phyloP scores from a whole-genome alignment of 352 stramenopile genomes.

The Phytophthora hybrid region DNA sequence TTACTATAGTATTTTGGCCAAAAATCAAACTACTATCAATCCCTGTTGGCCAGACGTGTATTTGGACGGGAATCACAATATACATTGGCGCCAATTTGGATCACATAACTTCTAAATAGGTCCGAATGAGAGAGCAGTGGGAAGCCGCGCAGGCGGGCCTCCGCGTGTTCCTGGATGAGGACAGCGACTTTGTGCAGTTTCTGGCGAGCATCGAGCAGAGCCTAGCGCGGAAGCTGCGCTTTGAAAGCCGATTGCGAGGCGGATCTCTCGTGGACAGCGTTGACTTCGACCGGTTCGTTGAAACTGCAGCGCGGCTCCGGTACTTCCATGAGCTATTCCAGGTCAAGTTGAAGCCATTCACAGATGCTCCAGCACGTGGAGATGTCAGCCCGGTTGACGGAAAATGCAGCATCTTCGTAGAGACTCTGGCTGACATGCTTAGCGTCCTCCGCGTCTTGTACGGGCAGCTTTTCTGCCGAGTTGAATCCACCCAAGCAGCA shows the following conservation, averaged over 20 bases:
- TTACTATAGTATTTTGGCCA: too few species aligned
- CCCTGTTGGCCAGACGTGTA: too few species aligned
- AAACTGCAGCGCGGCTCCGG: slow-evolving; percentile 28
- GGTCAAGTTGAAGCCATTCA: slow-evolving; percentile 31
- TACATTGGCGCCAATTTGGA: too few species aligned
- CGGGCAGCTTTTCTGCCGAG: slow-evolving; percentile 32
- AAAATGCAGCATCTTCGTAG: slow-evolving; percentile 37
- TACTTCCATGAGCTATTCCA: slow-evolving; percentile 43
- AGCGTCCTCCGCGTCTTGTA: slow-evolving; percentile 36
- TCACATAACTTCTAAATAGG: background rate
- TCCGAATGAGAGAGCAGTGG: slow-evolving; percentile 31
- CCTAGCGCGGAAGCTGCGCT: slow-evolving; percentile 34
- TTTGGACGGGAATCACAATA: too few species aligned
- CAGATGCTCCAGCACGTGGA: slow-evolving; percentile 9
- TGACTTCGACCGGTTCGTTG: slow-evolving; percentile 36
- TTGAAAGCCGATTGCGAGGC: slow-evolving; percentile 11
- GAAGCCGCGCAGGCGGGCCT: slow-evolving; percentile 34
- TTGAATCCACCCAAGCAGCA: slow-evolving; percentile 20
- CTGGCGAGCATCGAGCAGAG: slow-evolving; percentile 28
- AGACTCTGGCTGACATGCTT: slow-evolving; percentile 42
- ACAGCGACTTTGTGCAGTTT: slow-evolving; percentile 37
- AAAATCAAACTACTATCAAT: too few species aligned
- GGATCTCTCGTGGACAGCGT: slow-evolving; percentile 25
- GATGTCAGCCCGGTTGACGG: slow-evolving; percentile 1
- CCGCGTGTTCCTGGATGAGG: slow-evolving; percentile 41